These are phyloP conservation scores for Dioscorea cayenensis DNA, from an alignment of 116 monocot species.

Conservation along the genomic window DNA sequence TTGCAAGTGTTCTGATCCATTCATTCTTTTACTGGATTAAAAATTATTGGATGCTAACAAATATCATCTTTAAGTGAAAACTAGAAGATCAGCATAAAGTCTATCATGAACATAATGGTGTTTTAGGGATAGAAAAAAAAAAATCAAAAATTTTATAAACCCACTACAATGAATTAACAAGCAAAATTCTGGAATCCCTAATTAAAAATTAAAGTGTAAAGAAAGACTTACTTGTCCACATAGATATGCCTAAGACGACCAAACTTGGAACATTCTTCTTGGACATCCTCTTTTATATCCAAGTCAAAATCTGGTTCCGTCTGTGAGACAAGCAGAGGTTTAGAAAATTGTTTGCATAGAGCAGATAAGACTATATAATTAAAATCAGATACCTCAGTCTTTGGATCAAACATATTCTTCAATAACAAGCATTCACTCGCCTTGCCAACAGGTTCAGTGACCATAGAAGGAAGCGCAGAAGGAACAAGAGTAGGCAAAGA, in stretches of 20 bases:
- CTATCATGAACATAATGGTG: no score
- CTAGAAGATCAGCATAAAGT: no score
- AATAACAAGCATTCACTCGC: slow-evolving; percentile 69
- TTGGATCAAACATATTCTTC: slow-evolving; percentile 93
- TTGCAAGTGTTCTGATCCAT: no score
- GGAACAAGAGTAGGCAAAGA: slow-evolving; percentile 3
- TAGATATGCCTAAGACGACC: slow-evolving; percentile 70
- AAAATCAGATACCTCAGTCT: slow-evolving; percentile 41
- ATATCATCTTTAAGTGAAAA: no score
- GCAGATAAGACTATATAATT: neutral
- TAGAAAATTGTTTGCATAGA: neutral
- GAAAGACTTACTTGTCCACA: slow-evolving; percentile 68
- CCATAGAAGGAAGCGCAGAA: neutral
- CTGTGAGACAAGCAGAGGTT: slow-evolving; percentile 28
- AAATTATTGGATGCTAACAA: no score
- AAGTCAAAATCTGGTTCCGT: slow-evolving; percentile 90
- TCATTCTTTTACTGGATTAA: no score
- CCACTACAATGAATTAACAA: neutral
- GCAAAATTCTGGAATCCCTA: neutral
- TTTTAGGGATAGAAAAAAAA: no score
- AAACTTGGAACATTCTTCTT: slow-evolving; percentile 85
- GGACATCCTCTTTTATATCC: slow-evolving; percentile 89
- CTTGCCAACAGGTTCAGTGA: slow-evolving; percentile 31
- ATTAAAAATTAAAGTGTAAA: neutral
- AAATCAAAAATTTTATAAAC: neutral